Percentiles rank a stretch among this genome's conserved stretches.
These are phyloP conservation scores for Torulaspora maleeae DNA, from an alignment of 805 yeast genomes.

Conservation along the genomic window DNA sequence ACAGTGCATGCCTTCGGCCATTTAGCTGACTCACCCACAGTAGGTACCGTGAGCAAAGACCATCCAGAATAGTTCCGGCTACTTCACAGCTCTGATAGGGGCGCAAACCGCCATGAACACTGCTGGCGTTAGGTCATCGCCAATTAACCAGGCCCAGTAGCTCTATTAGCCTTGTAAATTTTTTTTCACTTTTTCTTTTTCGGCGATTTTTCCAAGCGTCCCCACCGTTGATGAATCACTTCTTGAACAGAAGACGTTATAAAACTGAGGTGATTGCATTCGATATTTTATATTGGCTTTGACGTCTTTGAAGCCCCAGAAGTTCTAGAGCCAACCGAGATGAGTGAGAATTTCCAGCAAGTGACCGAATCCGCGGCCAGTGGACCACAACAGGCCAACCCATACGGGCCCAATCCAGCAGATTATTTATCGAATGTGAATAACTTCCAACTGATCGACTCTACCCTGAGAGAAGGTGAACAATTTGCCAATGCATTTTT, in stretches of 20 bases:
- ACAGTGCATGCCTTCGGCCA: background rate
- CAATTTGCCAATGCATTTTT: constrained; percentile 98
- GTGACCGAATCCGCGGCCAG: constrained; percentile 40
- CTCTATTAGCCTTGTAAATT: background rate
- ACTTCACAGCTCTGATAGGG: no score
- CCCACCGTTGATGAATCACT: background rate
- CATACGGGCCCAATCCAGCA: constrained; percentile 93
- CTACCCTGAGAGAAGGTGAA: constrained; percentile 96
- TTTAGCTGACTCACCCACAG: background rate
- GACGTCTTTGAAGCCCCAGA: background rate
- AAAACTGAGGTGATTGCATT: background rate
- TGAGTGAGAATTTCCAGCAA: constrained; percentile 38
- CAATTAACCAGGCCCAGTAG: background rate
- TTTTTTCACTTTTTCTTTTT: constrained; percentile 1
- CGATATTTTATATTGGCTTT: background rate
- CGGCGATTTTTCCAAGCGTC: background rate
- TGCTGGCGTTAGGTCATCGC: no score
- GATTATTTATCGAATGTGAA: constrained; percentile 88
- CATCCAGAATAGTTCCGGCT: no score
- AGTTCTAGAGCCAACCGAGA: background rate
- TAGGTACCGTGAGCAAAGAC: background rate
- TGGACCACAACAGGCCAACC: constrained; percentile 47
- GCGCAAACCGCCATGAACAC: no score
- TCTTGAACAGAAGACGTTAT: background rate
- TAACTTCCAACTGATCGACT: constrained; percentile 86